Percentiles rank a stretch among this genome's conserved stretches.
phyloP scores from a whole-genome alignment of 2,329 filamentous ascomycete species.

The Xylaria sp. region DNA sequence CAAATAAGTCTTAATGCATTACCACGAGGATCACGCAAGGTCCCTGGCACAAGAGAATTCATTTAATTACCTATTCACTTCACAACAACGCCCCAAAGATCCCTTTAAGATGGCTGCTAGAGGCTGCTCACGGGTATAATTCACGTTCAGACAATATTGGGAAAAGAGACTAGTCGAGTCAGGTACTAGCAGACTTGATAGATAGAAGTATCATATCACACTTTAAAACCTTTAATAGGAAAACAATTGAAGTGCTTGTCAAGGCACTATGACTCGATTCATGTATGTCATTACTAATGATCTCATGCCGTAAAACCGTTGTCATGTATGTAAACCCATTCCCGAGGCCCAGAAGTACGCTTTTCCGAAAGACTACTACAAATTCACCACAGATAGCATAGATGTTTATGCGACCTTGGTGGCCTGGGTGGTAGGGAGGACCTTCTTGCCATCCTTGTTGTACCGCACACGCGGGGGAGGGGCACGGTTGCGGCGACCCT shows the following conservation, averaged over 20 bases:
- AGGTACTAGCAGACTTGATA: too few relatives aligned
- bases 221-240: not conserved
- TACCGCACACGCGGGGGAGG: constrained; percentile 96
- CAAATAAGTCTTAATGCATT: too few relatives aligned
- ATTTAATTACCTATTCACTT: too few relatives aligned
- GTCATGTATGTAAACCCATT: constrained; percentile 41
- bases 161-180: too few relatives aligned
- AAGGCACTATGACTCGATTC: constrained; percentile 41
- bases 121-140: too few relatives aligned
- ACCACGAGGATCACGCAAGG: too few relatives aligned
- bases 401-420: constrained; percentile 65
- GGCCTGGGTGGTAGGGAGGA: constrained; percentile 83
- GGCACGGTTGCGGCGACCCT: constrained; percentile 97
- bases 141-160: too few relatives aligned
- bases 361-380: constrained; percentile 30
- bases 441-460: constrained; percentile 99
- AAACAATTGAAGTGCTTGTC: constrained; percentile 14
- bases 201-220: too few relatives aligned
- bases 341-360: constrained; percentile 38
- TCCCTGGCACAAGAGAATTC: too few relatives aligned
- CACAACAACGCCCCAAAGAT: too few relatives aligned
- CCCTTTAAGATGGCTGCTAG: too few relatives aligned
- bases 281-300: constrained; percentile 43
- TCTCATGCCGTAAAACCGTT: constrained; percentile 41
- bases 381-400: constrained; percentile 35